phyloP scores from a whole-genome alignment of 1,284 basidiomycete species.

The Boletellus deceptivus region DNA sequence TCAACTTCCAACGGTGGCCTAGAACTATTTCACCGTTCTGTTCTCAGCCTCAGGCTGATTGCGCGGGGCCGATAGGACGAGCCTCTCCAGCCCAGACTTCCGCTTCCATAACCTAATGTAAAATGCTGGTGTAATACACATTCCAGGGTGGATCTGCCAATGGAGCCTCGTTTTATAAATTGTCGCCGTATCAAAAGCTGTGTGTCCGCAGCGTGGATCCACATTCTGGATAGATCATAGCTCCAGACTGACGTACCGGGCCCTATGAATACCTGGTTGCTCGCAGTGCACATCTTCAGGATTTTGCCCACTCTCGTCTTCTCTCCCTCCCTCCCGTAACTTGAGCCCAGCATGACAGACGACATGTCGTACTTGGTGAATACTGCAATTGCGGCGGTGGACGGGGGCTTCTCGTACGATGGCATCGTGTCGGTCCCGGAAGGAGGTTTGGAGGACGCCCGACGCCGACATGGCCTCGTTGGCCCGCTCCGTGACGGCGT shows the following conservation, averaged over 20 bases:
- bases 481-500: not conserved
- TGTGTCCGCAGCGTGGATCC: not conserved
- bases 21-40: too few relatives aligned
- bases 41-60: too few relatives aligned
- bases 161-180: too few relatives aligned
- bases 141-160: too few relatives aligned
- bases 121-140: not conserved
- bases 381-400: not conserved
- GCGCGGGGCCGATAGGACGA: too few relatives aligned
- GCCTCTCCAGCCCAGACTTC: too few relatives aligned
- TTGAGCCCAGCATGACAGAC: not conserved
- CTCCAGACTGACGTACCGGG: not conserved
- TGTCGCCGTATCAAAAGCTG: too few relatives aligned
- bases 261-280: too few relatives aligned
- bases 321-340: not conserved
- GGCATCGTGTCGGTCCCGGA: slow-evolving; percentile 11
- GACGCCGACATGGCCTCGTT: not conserved
- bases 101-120: not conserved
- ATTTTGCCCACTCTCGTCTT: not conserved
- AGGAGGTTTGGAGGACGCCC: slow-evolving; percentile 9
- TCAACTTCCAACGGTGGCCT: too few relatives aligned
- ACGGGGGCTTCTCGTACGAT: slow-evolving; percentile 12
- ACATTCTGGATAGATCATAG: not conserved
- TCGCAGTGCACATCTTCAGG: too few relatives aligned
- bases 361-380: not conserved